These are phyloP conservation scores for Alternaria solani DNA, from an alignment of 2,329 filamentous ascomycete species.

Conservation along the genomic window DNA sequence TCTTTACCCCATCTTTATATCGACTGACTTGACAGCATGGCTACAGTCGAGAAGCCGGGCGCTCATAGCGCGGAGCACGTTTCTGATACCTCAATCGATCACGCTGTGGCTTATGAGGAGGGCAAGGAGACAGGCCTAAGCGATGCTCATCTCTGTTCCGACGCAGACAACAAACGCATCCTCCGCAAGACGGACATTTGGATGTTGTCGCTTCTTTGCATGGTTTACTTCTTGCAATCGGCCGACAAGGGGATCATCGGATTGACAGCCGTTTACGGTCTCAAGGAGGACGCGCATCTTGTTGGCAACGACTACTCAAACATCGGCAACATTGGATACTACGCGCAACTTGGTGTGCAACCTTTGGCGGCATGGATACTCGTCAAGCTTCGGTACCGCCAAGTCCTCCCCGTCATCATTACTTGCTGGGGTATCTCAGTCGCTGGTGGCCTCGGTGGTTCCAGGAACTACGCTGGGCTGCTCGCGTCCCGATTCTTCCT, in stretches of 20 bases:
- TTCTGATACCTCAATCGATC: conserved; percentile 20
- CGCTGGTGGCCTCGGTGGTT: conserved; percentile 34
- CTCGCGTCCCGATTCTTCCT: conserved; percentile 34
- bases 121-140: conserved; percentile 24
- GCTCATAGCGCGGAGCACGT: conserved; percentile 19
- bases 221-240: conserved; percentile 36
- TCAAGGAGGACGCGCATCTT: conserved; percentile 47
- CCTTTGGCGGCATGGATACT: conserved; percentile 61
- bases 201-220: conserved; percentile 35
- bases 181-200: conserved; percentile 32
- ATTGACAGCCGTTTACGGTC: conserved; percentile 65
- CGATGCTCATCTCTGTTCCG: conserved; percentile 30
- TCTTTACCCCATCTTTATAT: neutral
- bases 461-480: conserved; percentile 28
- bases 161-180: conserved; percentile 33
- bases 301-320: conserved; percentile 57
- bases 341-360: conserved; percentile 61
- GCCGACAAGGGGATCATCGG: conserved; percentile 60
- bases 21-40: conserved; percentile 19
- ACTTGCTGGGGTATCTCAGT: conserved; percentile 59
- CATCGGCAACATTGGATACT: conserved; percentile 59
- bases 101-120: conserved; percentile 29
- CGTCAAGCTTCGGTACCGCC: conserved; percentile 52
- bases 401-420: conserved; percentile 33
- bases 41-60: conserved; percentile 23